phyloP scores from a whole-genome alignment of 805 yeast species.

The Schwanniomyces occidentalis region DNA sequence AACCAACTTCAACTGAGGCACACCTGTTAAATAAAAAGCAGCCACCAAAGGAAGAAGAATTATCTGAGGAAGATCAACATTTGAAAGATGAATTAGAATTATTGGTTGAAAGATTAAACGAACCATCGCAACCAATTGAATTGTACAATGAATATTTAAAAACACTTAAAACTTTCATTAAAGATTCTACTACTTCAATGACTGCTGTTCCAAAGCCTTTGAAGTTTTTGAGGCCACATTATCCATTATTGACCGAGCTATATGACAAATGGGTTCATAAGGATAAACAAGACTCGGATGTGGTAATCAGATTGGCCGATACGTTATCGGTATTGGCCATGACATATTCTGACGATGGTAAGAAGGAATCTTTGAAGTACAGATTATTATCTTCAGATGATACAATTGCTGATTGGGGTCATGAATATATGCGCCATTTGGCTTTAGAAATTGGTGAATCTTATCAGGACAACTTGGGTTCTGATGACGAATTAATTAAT shows the following conservation, averaged over 20 bases:
- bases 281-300: constrained; percentile 23
- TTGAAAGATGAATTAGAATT: constrained; percentile 83
- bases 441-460: constrained; percentile 94
- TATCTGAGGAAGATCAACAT: constrained; percentile 90
- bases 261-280: constrained; percentile 65
- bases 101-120: constrained; percentile 77
- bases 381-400: constrained; percentile 58
- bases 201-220: constrained; percentile 99
- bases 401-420: constrained; percentile 89
- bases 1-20: constrained; percentile 18
- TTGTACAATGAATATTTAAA: constrained; percentile 63
- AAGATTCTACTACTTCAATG: constrained; percentile 96
- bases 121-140: constrained; percentile 41
- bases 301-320: constrained; percentile 72
- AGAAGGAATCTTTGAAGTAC: constrained; percentile 76
- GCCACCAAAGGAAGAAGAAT: constrained; percentile 63
- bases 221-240: constrained; percentile 90
- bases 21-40: constrained; percentile 17
- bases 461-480: constrained; percentile 52
- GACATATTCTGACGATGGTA: constrained; percentile 85
- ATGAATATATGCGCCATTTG: constrained; percentile 93
- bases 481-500: constrained; percentile 31
- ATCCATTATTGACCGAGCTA: constrained; percentile 61
- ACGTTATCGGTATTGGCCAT: constrained; percentile 89
- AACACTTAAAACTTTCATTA: constrained; percentile 72